Evolutionary conservation across 73 alveolate species (phyloP), one percentile per base, ranked within the genome.

Genomic region (Symbiodinium natans): DNA sequence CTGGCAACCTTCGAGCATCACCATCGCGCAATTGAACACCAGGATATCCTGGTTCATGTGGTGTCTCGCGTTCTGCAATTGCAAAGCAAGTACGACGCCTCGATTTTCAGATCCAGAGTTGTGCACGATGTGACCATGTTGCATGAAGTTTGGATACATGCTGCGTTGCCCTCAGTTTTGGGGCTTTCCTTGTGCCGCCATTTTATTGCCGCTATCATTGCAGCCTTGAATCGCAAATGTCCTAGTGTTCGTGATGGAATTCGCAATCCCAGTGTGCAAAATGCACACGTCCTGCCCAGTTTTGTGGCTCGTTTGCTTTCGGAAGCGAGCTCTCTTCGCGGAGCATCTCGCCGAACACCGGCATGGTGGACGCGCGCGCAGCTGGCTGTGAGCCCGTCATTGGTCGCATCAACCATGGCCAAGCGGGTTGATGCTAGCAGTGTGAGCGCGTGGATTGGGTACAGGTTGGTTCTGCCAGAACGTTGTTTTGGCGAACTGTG

Each of bases 141-240:
- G 85, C 54, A 59, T 88, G 85, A 34, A 5, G 68, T 86, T 43
- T 88, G 85, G 84, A 29, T 38, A 9, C 38, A 82, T 38, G 85
- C 95, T 1, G 71, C 74, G n/a, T 63, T 63, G 23, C 59, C 90
- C 3, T 40, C 38, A 38, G 84, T 39, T 34, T 63, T 88, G 36
- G 95, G 68, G 43, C 29, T 19, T 25, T 29, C 29, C 6, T 39
- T 59, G 41, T 23, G 42, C 41, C 95, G 95, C 41, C 73, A 39
- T 27, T 38, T 56, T 27, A 54, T 46, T 7, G 41, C 74, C 11
- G 73, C 85, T 11, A 10, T 63, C 9, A 21, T 31, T 7, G 85
- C 46, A 7, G 84, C 86, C 7, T 38, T 88, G 19, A 40, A 13
- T 34, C 63, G 21, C 38, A 13, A 82, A 2, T 31, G 3, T 40